Percentiles rank a stretch among this genome's conserved stretches.
phyloP scores from a whole-genome alignment of 495 filamentous ascomycete species.

The Entonaema liquescens region DNA sequence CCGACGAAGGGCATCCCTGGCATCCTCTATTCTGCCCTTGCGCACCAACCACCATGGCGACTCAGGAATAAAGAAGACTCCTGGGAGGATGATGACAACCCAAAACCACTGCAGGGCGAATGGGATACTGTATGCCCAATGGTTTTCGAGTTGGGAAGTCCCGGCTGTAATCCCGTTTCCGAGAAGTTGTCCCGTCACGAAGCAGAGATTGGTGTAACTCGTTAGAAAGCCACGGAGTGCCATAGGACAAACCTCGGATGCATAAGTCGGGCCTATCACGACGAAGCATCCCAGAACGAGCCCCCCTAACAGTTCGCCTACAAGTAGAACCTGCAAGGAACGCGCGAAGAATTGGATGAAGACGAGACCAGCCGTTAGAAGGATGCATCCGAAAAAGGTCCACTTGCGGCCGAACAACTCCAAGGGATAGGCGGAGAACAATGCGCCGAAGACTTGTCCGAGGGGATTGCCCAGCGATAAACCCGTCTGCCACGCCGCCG shows the following conservation, averaged over 20 bases:
- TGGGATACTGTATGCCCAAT: slow-evolving; percentile 65
- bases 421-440: slow-evolving; percentile 57
- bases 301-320: slow-evolving; percentile 63
- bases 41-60: slow-evolving; percentile 71
- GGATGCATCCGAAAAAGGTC: slow-evolving; percentile 55
- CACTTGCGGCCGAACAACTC: slow-evolving; percentile 56
- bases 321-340: slow-evolving; percentile 52
- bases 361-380: slow-evolving; percentile 56
- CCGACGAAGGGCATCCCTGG: slow-evolving; percentile 54
- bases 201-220: slow-evolving; percentile 71
- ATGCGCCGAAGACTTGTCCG: slow-evolving; percentile 57
- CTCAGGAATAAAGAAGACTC: slow-evolving; percentile 67
- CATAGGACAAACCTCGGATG: slow-evolving; percentile 69
- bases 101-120: slow-evolving; percentile 74
- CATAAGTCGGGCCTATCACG: slow-evolving; percentile 67
- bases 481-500: slow-evolving; percentile 59
- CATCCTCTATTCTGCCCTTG: slow-evolving; percentile 61
- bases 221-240: slow-evolving; percentile 65
- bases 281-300: slow-evolving; percentile 63
- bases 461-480: slow-evolving; percentile 55
- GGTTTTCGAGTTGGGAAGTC: slow-evolving; percentile 48
- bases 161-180: slow-evolving; percentile 63
- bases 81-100: slow-evolving; percentile 65
- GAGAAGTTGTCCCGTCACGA: slow-evolving; percentile 71
- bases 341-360: slow-evolving; percentile 68